A percentile compares a stretch with the other conserved stretches of the same genome.
Evolutionary conservation across 2,329 filamentous ascomycete species (phyloP).

Genomic region (Trichophyton equinum): DNA sequence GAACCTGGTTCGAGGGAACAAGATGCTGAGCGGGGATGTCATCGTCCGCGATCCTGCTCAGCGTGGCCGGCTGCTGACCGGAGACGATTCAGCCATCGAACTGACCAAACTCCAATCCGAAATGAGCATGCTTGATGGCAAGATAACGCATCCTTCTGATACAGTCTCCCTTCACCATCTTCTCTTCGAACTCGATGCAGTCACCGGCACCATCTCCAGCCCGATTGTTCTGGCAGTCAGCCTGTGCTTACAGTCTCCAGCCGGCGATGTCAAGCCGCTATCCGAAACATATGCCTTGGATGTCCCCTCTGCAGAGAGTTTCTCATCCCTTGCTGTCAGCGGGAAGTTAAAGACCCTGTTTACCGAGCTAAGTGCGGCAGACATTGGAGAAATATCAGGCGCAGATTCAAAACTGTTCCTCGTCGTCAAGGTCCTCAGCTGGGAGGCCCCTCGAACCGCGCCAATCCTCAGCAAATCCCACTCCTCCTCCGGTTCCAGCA

Average conservation of each 20-base stretch:
- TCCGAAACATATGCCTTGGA: conserved; percentile 77
- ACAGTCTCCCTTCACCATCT: conserved; percentile 65
- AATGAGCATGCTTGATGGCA: conserved; percentile 84
- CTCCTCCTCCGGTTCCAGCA: conserved; percentile 25
- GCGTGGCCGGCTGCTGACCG: conserved; percentile 73
- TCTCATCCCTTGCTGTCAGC: conserved; percentile 51
- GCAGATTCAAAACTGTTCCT: conserved; percentile 66
- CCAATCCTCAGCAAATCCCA: conserved; percentile 18
- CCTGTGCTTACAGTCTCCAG: conserved; percentile 58
- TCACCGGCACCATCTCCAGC: conserved; percentile 64
- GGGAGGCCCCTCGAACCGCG: conserved; percentile 33
- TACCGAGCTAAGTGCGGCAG: conserved; percentile 66
- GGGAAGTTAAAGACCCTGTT: conserved; percentile 74
- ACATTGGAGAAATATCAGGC: conserved; percentile 51
- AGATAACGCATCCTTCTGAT: conserved; percentile 56
- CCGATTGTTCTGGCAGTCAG: conserved; percentile 65
- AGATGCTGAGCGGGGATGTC: conserved; percentile 82
- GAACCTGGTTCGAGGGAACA: conserved; percentile 89
- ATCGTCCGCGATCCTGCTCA: conserved; percentile 83
- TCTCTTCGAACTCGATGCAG: conserved; percentile 69
- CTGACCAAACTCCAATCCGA: conserved; percentile 83
- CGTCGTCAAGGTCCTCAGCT: conserved; percentile 63
- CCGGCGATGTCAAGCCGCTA: conserved; percentile 51
- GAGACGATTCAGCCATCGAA: conserved; percentile 84
- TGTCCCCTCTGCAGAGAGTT: conserved; percentile 59